Percentiles rank a stretch among this genome's conserved stretches.
phyloP scores from a whole-genome alignment of 2,329 filamentous ascomycete species.

The Neonectria magnoliae region DNA sequence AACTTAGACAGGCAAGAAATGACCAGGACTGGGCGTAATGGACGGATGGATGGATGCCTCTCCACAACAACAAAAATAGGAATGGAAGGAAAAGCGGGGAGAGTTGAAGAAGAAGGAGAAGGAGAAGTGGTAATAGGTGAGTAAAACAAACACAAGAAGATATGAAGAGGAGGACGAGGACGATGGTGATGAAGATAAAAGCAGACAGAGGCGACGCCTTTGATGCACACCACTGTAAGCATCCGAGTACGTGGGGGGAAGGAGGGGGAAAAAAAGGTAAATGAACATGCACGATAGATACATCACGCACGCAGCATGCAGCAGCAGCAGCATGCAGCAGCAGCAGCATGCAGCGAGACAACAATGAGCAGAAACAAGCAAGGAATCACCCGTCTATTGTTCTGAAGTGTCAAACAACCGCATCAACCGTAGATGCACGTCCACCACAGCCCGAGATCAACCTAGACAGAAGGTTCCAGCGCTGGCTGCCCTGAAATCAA shows the following conservation, averaged over 20 bases:
- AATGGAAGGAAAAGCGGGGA: not conserved
- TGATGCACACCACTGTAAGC: not conserved
- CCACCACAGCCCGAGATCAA: too few species aligned
- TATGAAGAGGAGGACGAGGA: not conserved
- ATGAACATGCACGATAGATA: not conserved
- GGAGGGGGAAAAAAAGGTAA: not conserved
- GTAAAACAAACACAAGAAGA: not conserved
- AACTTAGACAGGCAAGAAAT: not conserved
- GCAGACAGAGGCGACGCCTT: not conserved
- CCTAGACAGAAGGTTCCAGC: slow-evolving; percentile 3
- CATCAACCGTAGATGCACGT: too few species aligned
- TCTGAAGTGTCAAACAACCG: not conserved
- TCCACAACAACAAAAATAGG: not conserved
- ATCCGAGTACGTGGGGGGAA: not conserved
- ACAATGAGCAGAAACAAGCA: not conserved
- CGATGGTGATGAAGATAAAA: not conserved
- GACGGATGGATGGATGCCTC: not conserved
- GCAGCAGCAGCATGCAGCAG: not conserved
- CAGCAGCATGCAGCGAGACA: not conserved
- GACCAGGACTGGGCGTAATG: slow-evolving; percentile 2
- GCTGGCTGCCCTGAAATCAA: not conserved
- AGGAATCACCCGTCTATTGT: not conserved
- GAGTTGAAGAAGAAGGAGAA: not conserved
- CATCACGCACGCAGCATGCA: not conserved
- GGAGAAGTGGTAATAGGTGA: not conserved